Base-by-base conservation (phyloP, 306 rosid genomes). In the apple (Malus domestica) region DNA sequence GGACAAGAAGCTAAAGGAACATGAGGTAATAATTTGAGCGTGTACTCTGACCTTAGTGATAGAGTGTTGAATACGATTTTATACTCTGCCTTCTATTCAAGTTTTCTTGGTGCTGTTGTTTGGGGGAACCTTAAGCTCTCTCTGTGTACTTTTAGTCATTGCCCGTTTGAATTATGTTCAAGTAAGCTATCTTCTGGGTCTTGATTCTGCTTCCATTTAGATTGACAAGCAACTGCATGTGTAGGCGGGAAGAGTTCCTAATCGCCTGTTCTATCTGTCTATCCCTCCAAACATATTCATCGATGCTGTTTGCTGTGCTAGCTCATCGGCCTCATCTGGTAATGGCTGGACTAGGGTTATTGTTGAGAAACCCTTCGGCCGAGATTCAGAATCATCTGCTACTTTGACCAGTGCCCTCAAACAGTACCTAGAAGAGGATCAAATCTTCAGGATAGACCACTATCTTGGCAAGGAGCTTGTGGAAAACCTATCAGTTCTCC, bases 331-430 rank as follows among this genome's bases (percentile, higher is more conserved):
- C 57, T 93, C 98, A 71, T 88, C 98, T 22, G 78, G 86, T 69
- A 85, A 87, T 81, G 98, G 98, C 75, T 93, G 98, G 98, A 93
- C 96, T 44, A 89, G 98, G 80, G 98, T 93, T 86, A 93, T 93
- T 85, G 98, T 93, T 57, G 98, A 93, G 84, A 93, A 93, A 80
- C 98, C 98, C 68, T 93, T 93, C 80, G 98, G 98, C 54, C 96
- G 95, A 40, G 96, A 90, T 89, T 90, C 98, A 61, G 95, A 86
- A 52, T 93, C 98, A 76, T 93, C 98, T 63, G 98, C 98, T 67
- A 90, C 98, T 78, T 88, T 93, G 85, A 93, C 98, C 55, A 89
- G 69, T 75, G 81, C 93, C 40, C 93, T 93, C 59, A 93, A 93
- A 81, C 89, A 89, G 82, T 88, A 90, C 81, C 84, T 93, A 67